A percentile compares a stretch with the other conserved stretches of the same genome.
phyloP scores from a whole-genome alignment of 2,329 filamentous ascomycete species.

The Epichloe glyceriae region DNA sequence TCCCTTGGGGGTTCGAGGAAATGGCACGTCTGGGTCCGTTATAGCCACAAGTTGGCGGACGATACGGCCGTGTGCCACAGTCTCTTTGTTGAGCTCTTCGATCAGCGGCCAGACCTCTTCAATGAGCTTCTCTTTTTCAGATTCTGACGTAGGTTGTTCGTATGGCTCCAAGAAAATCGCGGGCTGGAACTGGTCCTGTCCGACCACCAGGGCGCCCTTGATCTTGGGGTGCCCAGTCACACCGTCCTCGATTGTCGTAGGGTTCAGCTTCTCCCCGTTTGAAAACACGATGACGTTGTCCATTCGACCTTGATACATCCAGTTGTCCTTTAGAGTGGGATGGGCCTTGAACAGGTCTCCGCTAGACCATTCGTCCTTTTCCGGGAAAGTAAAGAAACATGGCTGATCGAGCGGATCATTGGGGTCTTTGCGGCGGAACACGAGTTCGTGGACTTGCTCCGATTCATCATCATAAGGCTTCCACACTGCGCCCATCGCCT shows the following conservation, averaged over 20 bases:
- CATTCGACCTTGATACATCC: constrained; percentile 23
- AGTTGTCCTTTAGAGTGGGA: constrained; percentile 18
- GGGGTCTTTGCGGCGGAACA: constrained; percentile 23
- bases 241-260: constrained; percentile 21
- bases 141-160: constrained; percentile 13
- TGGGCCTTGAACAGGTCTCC: constrained; percentile 24
- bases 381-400: constrained; percentile 24
- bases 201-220: constrained; percentile 25
- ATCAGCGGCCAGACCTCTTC: constrained; percentile 31
- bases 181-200: constrained; percentile 31
- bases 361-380: constrained; percentile 22
- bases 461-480: constrained; percentile 9
- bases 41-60: constrained; percentile 25
- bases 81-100: constrained; percentile 27
- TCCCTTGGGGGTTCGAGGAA: constrained; percentile 31
- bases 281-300: constrained; percentile 30
- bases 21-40: constrained; percentile 27
- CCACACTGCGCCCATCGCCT: constrained; percentile 30
- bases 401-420: constrained; percentile 21
- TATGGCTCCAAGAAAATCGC: constrained; percentile 34
- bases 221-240: constrained; percentile 18
- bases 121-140: constrained; percentile 18
- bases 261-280: constrained; percentile 30
- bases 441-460: constrained; percentile 15
- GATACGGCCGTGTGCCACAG: constrained; percentile 33